These are phyloP conservation scores for Suillus bovinus DNA, from an alignment of 768 basidiomycete genomes.

Conservation along the genomic window DNA sequence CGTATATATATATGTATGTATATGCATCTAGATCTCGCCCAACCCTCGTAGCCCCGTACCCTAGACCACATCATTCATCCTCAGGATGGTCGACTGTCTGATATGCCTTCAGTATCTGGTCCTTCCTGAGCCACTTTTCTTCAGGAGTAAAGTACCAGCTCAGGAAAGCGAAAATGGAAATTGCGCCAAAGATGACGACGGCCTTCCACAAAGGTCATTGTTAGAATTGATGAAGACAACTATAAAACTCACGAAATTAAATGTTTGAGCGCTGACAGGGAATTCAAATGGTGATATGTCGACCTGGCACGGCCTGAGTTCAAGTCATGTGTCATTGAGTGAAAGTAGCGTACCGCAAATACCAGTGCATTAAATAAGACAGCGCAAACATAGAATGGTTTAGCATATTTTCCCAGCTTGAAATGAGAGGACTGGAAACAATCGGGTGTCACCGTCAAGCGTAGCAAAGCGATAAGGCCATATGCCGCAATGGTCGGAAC, in stretches of 20 bases:
- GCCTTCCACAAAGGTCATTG: slow-evolving; percentile 46
- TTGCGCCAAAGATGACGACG: slow-evolving; percentile 73
- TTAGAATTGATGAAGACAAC: slow-evolving; percentile 1
- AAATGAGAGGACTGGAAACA: slow-evolving; percentile 75
- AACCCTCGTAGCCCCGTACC: background rate
- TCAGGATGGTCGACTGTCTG: slow-evolving; percentile 20
- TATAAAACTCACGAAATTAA: slow-evolving; percentile 77
- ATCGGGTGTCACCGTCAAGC: slow-evolving; percentile 76
- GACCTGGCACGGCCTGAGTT: slow-evolving; percentile 45
- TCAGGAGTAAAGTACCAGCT: slow-evolving; percentile 81
- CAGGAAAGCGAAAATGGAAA: slow-evolving; percentile 75
- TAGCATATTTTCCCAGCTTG: slow-evolving; percentile 63
- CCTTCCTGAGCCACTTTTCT: slow-evolving; percentile 76
- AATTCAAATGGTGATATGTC: slow-evolving; percentile 87
- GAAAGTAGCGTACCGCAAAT: slow-evolving; percentile 57
- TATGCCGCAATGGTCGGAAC: slow-evolving; percentile 90
- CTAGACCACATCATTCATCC: background rate
- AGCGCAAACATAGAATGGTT: slow-evolving; percentile 68
- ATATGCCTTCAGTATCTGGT: slow-evolving; percentile 57
- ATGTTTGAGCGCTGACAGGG: slow-evolving; percentile 71
- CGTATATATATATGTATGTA: background rate
- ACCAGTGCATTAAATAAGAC: slow-evolving; percentile 73
- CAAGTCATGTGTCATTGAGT: slow-evolving; percentile 5
- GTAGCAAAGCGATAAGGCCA: slow-evolving; percentile 74
- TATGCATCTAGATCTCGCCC: background rate